Conservation (phyloP, 1,284 basidiomycete species). For the Ganoderma lingzhi region DNA sequence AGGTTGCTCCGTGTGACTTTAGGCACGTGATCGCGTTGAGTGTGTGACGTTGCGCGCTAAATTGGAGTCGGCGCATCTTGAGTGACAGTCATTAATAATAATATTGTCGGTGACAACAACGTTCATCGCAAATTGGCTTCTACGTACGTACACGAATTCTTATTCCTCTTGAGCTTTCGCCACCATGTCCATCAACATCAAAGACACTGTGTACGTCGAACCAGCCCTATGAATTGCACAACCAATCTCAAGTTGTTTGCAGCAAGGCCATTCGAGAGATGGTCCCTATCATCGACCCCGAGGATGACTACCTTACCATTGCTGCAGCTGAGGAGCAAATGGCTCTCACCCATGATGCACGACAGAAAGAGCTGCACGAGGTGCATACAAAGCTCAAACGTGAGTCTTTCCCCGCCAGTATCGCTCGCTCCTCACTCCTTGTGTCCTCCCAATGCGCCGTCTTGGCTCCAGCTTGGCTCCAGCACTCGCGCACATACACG, state of each 20-base stretch:
- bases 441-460: not conserved
- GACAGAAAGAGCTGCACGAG: constrained; percentile 72
- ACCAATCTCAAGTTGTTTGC: constrained; percentile 10
- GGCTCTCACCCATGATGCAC: constrained; percentile 56
- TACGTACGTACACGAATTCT: not conserved
- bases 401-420: constrained; percentile 34
- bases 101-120: not conserved
- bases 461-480: not conserved
- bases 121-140: not conserved
- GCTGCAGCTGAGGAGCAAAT: constrained; percentile 75
- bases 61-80: not conserved
- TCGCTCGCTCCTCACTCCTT: not conserved
- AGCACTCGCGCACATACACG: not conserved
- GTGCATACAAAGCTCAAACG: constrained; percentile 69
- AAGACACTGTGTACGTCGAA: constrained; percentile 36
- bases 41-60: not conserved
- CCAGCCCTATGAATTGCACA: not conserved
- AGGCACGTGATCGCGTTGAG: constrained; percentile 18
- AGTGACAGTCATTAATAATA: too few species aligned
- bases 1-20: constrained; percentile 5
- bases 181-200: constrained; percentile 36
- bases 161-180: not conserved
- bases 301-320: constrained; percentile 78
- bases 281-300: constrained; percentile 73
- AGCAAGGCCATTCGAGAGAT: constrained; percentile 76